A percentile compares a stretch with the other conserved stretches of the same genome.
phyloP scores from a whole-genome alignment of 768 basidiomycete genomes.

The Auriscalpium vulgare region DNA sequence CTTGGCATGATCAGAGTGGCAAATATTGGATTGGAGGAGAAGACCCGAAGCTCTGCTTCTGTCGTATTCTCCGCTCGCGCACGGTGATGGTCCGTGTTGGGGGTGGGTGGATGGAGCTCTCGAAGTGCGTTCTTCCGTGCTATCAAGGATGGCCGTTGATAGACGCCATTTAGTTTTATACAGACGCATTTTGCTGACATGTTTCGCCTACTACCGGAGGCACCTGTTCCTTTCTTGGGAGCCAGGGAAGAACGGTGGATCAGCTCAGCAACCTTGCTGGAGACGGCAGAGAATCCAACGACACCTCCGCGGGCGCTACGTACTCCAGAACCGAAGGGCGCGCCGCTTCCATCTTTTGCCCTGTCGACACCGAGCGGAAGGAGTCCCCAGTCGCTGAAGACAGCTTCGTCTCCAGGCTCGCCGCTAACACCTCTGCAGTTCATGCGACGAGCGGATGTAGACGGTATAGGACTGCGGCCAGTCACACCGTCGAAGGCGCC shows the following conservation, averaged over 20 bases:
- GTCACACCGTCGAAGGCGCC: constrained; percentile 53
- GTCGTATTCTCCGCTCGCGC: constrained; percentile 82
- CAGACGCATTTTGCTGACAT: constrained; percentile 79
- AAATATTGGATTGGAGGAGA: constrained; percentile 96
- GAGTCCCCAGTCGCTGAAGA: constrained; percentile 38
- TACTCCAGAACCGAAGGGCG: constrained; percentile 60
- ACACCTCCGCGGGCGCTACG: constrained; percentile 36
- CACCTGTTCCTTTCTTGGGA: constrained; percentile 33
- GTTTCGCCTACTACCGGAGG: constrained; percentile 64
- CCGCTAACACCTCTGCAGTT: constrained; percentile 80
- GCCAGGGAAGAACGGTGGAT: constrained; percentile 75
- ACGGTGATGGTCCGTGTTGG: constrained; percentile 97
- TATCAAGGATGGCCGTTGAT: background rate
- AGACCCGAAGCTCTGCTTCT: constrained; percentile 85
- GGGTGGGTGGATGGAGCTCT: constrained; percentile 89
- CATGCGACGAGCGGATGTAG: constrained; percentile 68
- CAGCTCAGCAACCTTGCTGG: constrained; percentile 63
- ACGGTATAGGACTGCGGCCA: constrained; percentile 43
- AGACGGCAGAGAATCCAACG: constrained; percentile 36
- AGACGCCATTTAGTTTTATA: constrained; percentile 44
- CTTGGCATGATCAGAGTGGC: constrained; percentile 89
- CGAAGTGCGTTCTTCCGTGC: constrained; percentile 50
- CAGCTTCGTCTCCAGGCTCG: constrained; percentile 59
- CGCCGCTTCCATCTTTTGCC: constrained; percentile 59
- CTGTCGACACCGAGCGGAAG: constrained; percentile 40